Percentiles rank a stretch among this genome's conserved stretches.
phyloP scores from a whole-genome alignment of 768 basidiomycete genomes.

The Boletus bicolor region DNA sequence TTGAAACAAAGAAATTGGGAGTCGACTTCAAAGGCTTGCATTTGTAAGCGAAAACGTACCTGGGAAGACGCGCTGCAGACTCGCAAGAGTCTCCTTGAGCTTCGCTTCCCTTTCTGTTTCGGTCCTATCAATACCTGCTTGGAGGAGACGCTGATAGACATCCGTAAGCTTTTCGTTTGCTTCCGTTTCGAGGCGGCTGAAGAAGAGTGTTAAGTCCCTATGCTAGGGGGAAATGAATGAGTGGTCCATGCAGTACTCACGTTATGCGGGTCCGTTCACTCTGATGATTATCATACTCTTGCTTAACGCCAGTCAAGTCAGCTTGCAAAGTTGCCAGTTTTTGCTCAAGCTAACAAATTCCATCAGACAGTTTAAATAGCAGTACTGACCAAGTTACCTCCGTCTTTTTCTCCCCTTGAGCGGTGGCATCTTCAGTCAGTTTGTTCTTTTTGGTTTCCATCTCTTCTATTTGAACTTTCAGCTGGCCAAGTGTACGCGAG shows the following conservation, averaged over 20 bases:
- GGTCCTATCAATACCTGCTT: slow-evolving; percentile 85
- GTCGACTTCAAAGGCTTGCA: not conserved
- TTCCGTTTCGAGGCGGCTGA: slow-evolving; percentile 85
- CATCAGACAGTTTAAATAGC: not conserved
- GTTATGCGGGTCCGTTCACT: slow-evolving; percentile 77
- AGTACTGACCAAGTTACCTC: slow-evolving; percentile 42
- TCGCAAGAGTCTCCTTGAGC: slow-evolving; percentile 82
- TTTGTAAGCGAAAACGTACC: slow-evolving; percentile 40
- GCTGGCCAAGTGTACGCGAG: slow-evolving; percentile 56
- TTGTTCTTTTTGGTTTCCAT: slow-evolving; percentile 56
- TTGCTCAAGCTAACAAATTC: slow-evolving; percentile 45
- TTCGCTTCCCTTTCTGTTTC: slow-evolving; percentile 82
- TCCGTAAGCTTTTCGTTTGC: slow-evolving; percentile 87
- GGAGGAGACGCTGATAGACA: slow-evolving; percentile 77
- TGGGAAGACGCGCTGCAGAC: slow-evolving; percentile 85
- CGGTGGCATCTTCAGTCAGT: slow-evolving; percentile 50
- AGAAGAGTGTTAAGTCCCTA: not conserved
- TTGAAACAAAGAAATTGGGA: not conserved
- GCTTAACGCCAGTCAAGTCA: slow-evolving; percentile 63
- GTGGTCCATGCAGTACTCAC: slow-evolving; percentile 36
- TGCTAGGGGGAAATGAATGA: not conserved
- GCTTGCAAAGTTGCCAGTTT: slow-evolving; percentile 53
- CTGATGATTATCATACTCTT: slow-evolving; percentile 81
- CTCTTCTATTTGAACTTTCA: slow-evolving; percentile 67
- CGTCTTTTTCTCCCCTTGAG: slow-evolving; percentile 48